Evolutionary conservation across 345 rosid species (phyloP).

Genomic region (Arabis hirsuta): DNA sequence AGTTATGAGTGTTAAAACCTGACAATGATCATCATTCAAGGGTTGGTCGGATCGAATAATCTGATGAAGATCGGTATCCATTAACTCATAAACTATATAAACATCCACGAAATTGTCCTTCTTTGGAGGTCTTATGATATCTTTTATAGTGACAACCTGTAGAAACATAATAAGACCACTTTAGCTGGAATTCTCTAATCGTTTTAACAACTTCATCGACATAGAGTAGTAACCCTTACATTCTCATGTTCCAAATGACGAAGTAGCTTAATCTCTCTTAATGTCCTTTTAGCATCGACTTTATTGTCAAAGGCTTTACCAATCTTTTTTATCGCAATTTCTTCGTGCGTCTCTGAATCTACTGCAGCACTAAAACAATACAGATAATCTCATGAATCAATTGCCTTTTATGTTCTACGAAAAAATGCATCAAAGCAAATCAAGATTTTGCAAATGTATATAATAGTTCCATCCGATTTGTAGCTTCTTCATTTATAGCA

Average conservation of each 20-base stretch:
- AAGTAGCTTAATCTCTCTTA: slow-evolving; percentile 68
- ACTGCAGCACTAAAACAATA: slow-evolving; percentile 56
- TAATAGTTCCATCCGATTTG: no score
- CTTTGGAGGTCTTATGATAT: slow-evolving; percentile 59
- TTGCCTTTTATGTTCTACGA: background rate
- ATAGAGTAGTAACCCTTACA: slow-evolving; percentile 9
- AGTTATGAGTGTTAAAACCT: slow-evolving; percentile 39
- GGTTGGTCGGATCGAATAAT: slow-evolving; percentile 60
- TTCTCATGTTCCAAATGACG: slow-evolving; percentile 58
- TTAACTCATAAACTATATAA: slow-evolving; percentile 60
- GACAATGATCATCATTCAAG: slow-evolving; percentile 62
- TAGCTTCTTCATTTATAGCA: no score
- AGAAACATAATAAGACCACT: background rate
- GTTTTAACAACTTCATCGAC: background rate
- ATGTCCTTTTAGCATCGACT: slow-evolving; percentile 60
- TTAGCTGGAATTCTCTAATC: background rate
- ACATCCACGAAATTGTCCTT: slow-evolving; percentile 58
- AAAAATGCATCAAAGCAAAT: background rate
- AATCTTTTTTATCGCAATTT: slow-evolving; percentile 66
- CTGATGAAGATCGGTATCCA: slow-evolving; percentile 71
- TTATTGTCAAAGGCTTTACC: slow-evolving; percentile 61
- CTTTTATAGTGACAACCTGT: slow-evolving; percentile 58
- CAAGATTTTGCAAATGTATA: no score
- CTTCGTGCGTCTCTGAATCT: slow-evolving; percentile 55
- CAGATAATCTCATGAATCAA: background rate